Evolutionary conservation across 345 rosid species (phyloP).

Genomic region (Rhodomyrtus tomentosa): DNA sequence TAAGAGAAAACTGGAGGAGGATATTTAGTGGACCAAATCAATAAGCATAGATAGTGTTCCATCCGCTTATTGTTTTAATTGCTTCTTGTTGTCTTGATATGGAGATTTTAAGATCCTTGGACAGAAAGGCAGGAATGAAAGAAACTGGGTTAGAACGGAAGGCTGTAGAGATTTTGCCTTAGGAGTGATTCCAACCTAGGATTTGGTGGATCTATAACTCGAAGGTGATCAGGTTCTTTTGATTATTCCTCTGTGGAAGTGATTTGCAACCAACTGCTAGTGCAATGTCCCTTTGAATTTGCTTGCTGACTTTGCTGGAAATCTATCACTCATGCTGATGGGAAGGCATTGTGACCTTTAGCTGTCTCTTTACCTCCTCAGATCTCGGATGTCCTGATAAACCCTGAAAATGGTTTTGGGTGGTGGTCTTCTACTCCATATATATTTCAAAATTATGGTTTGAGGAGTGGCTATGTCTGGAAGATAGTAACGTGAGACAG

Average conservation of each 20-base stretch:
- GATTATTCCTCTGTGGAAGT: neutral
- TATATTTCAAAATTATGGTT: neutral
- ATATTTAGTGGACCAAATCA: neutral
- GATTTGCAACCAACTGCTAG: neutral
- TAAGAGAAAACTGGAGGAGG: neutral
- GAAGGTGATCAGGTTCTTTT: neutral
- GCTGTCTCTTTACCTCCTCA: neutral
- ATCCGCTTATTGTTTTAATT: neutral
- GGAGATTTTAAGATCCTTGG: neutral
- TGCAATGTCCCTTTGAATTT: neutral
- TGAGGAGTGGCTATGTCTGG: neutral
- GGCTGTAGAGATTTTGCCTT: neutral
- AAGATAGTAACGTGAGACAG: neutral
- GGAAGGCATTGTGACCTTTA: neutral
- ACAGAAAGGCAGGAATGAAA: neutral
- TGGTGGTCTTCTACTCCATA: neutral
- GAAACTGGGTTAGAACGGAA: neutral
- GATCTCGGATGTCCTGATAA: neutral
- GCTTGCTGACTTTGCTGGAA: neutral
- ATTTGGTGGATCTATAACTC: neutral
- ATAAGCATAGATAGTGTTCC: neutral
- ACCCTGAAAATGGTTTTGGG: neutral
- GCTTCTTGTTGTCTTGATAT: neutral
- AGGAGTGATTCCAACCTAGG: neutral
- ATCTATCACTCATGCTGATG: neutral